Percentiles rank a stretch among this genome's conserved stretches.
Evolutionary conservation across 805 yeast species (phyloP).

Genomic region (Wickerhamiella allomyrinae): DNA sequence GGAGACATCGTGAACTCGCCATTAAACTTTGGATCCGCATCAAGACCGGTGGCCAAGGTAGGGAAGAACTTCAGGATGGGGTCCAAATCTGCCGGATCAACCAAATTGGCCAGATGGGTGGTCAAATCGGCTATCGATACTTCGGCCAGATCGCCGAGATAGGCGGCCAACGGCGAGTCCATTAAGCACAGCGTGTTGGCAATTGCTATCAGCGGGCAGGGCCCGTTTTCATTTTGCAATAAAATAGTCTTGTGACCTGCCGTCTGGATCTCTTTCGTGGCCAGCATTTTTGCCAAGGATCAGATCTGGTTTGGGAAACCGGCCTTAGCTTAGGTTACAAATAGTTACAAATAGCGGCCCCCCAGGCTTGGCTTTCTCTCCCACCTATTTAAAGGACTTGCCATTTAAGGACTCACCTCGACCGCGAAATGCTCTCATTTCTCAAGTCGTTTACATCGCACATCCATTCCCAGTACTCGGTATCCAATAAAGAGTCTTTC

Average conservation of each 20-base stretch:
- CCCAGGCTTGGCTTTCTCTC: no score
- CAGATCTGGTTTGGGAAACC: no score
- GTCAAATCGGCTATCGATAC: slow-evolving; percentile 2
- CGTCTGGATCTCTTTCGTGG: not conserved
- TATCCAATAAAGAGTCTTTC: slow-evolving; percentile 59
- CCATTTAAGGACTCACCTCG: no score
- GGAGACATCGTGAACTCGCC: slow-evolving; percentile 42
- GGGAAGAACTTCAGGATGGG: slow-evolving; percentile 43
- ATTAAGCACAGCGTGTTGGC: slow-evolving; percentile 53
- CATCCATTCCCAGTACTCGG: slow-evolving; percentile 36
- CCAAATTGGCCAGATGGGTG: slow-evolving; percentile 15
- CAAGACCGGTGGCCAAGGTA: slow-evolving; percentile 50
- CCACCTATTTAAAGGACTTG: no score
- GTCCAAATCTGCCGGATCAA: slow-evolving; percentile 8
- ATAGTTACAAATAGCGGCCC: no score
- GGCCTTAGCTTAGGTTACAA: no score
- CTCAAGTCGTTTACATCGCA: slow-evolving; percentile 19
- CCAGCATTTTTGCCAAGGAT: not conserved
- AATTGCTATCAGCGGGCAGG: slow-evolving; percentile 74
- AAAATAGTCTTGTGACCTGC: slow-evolving; percentile 29
- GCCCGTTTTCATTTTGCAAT: slow-evolving; percentile 71
- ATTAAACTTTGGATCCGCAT: slow-evolving; percentile 55
- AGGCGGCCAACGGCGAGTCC: slow-evolving; percentile 18
- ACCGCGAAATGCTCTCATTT: slow-evolving; percentile 15
- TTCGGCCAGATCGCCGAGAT: not conserved